A percentile compares a stretch with the other conserved stretches of the same genome.
phyloP scores from a whole-genome alignment of 805 yeast genomes.

The Yarrowia sp. region DNA sequence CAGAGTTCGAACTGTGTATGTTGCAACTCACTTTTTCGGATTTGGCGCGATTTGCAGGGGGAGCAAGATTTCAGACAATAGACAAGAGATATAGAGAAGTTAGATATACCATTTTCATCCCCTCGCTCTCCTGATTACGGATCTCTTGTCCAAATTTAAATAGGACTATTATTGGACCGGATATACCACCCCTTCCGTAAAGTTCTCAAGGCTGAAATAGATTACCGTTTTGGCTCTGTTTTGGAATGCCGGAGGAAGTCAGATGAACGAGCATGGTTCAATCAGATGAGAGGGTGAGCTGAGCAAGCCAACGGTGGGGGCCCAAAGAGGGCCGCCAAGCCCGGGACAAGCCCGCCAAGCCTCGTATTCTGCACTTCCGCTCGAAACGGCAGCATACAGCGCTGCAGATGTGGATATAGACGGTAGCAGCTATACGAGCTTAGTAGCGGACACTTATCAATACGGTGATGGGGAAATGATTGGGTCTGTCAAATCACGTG shows the following conservation, averaged over 20 bases:
- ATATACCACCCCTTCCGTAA: too few species aligned
- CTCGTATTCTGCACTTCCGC: not conserved
- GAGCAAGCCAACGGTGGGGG: not conserved
- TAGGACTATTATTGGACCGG: not conserved
- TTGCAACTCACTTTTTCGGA: conserved; percentile 15
- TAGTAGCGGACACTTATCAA: conserved; percentile 3
- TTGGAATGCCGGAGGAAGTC: not conserved
- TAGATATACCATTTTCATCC: not conserved
- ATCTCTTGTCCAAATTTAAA: not conserved
- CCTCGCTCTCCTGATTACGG: not conserved
- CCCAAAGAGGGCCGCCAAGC: not conserved
- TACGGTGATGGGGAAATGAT: not conserved
- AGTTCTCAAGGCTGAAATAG: not conserved
- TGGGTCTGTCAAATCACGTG: too few species aligned
- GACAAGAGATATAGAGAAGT: too few species aligned
- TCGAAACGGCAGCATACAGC: too few species aligned
- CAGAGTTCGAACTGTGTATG: too few species aligned
- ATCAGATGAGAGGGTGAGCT: conserved; percentile 11
- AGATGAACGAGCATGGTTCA: conserved; percentile 12
- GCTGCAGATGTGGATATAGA: too few species aligned
- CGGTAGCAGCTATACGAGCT: not conserved
- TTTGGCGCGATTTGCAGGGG: conserved; percentile 32
- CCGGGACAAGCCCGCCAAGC: conserved; percentile 11
- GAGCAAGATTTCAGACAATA: too few species aligned
- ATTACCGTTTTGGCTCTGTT: conserved; percentile 10